Evolutionary conservation across 495 filamentous ascomycete genomes (phyloP).

Genomic region (Rhypophila decipiens): DNA sequence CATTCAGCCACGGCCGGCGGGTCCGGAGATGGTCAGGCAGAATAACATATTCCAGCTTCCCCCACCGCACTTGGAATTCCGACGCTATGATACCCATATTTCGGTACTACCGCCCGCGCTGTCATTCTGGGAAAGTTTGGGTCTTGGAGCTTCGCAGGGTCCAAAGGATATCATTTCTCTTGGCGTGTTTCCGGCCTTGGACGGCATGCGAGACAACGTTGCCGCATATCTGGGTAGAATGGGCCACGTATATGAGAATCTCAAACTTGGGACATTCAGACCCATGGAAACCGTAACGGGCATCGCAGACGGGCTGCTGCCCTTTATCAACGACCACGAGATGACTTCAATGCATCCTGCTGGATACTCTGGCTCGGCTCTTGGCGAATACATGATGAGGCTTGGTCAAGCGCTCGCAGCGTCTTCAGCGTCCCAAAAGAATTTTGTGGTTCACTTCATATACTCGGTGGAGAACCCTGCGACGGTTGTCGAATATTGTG

Average conservation of each 20-base stretch:
- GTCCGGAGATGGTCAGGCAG: conserved; percentile 28
- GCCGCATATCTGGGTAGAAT: conserved; percentile 66
- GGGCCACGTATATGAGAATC: conserved; percentile 67
- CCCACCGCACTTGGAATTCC: conserved; percentile 69
- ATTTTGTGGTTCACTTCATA: conserved; percentile 80
- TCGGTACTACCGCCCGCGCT: conserved; percentile 76
- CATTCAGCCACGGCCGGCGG: conserved; percentile 37
- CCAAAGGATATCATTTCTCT: conserved; percentile 72
- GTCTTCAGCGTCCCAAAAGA: conserved; percentile 35
- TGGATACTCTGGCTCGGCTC: conserved; percentile 18
- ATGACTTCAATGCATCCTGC: conserved; percentile 21
- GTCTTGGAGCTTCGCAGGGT: conserved; percentile 71
- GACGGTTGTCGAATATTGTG: conserved; percentile 68
- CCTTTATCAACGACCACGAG: conserved; percentile 40
- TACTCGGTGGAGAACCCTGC: conserved; percentile 63
- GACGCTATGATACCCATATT: conserved; percentile 64
- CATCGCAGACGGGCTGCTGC: conserved; percentile 53
- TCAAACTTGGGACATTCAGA: conserved; percentile 67
- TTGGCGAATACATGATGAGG: conserved; percentile 22
- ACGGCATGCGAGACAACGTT: conserved; percentile 52
- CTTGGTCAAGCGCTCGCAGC: conserved; percentile 31
- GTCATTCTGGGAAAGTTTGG: conserved; percentile 86
- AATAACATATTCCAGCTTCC: conserved; percentile 45
- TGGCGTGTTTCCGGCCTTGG: conserved; percentile 67
- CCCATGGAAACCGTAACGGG: conserved; percentile 46